Base-by-base conservation (phyloP, 352 stramenopile species). In the Phytopythium kandeliae region DNA sequence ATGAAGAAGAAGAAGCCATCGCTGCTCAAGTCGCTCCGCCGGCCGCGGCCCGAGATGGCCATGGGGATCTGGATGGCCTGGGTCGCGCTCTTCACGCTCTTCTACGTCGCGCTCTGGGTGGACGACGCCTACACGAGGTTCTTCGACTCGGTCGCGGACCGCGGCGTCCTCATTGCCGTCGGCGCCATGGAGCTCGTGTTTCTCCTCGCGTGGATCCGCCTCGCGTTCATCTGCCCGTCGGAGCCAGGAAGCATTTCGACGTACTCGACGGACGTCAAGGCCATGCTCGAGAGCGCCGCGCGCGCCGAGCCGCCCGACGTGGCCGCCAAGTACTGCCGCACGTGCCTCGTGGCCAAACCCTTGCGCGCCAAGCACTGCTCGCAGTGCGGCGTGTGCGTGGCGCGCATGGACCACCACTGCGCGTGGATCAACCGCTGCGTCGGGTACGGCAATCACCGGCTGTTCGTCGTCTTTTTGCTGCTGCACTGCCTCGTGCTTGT, bases 321-420 rank as follows among this genome's bases (percentile, higher is more conserved):
- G 44, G 25, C 64, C 12, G 59, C 58, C 17, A 82, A 74, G 34
- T 74, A 88, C 48, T 92, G 81, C 53, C 68, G 73, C 40, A 88
- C 82, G 22, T 92, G 82, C 44, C 68, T 85, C 13, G 71, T 90
- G 17, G 58, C 63, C 38, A 89, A 89, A 26, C 78, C 78, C 0
- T 67, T 90, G 50, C 77, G 85, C 4, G 89, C 78, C 36, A 95
- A 93, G 55, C 85, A 95, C 54, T 94, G 85, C 43, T 62, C 67
- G 8, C 68, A 83, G 40, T 92, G 77, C 55, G 77, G 79, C 22
- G 69, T 91, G 16, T 92, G 84, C 50, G 73, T 96, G 9, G 79
- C 75, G n/a, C 78, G 84, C 9, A 75, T 92, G 55, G 86, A 96
- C 51, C 86, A 96, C 51, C 82, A 96, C 61, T 96, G 86, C 46